Conservation (phyloP, 768 basidiomycete genomes). For the Glaciozyma antarctica region DNA sequence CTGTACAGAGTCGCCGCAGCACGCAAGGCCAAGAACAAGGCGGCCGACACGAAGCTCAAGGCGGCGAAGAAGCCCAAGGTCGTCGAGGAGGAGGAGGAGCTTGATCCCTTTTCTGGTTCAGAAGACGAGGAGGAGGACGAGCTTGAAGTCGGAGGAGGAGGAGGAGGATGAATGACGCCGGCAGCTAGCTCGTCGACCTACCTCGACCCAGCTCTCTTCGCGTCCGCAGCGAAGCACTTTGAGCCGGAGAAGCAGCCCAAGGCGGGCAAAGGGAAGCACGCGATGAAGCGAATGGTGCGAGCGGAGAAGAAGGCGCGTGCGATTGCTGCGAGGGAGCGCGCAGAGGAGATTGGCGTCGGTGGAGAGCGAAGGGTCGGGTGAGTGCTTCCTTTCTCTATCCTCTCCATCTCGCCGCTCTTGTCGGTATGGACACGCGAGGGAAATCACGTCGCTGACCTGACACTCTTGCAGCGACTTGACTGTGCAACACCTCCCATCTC, state of each 20-base stretch:
- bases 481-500: conserved; percentile 19
- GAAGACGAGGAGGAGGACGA: not conserved
- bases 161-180: conserved; percentile 6
- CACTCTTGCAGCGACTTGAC: conserved; percentile 16
- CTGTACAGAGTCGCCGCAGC: not conserved
- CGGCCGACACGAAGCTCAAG: conserved; percentile 2
- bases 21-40: conserved; percentile 2
- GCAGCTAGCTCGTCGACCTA: conserved; percentile 29
- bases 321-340: conserved; percentile 9
- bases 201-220: conserved; percentile 28
- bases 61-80: conserved; percentile 11
- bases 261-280: conserved; percentile 15
- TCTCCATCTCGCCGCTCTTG: not conserved
- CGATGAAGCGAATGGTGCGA: conserved; percentile 6
- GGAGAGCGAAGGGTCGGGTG: conserved; percentile 21
- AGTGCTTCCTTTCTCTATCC: not conserved
- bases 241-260: not conserved
- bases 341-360: conserved; percentile 19
- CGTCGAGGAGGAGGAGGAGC: not conserved
- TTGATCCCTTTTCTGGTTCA: not conserved
- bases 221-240: conserved; percentile 20
- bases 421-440: too few relatives aligned
- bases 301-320: conserved; percentile 6
- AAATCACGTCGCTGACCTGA: too few relatives aligned
- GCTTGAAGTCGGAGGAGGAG: not conserved